Conservation (phyloP, 2,329 filamentous ascomycete genomes). For the Drechslerella coelobrocha region DNA sequence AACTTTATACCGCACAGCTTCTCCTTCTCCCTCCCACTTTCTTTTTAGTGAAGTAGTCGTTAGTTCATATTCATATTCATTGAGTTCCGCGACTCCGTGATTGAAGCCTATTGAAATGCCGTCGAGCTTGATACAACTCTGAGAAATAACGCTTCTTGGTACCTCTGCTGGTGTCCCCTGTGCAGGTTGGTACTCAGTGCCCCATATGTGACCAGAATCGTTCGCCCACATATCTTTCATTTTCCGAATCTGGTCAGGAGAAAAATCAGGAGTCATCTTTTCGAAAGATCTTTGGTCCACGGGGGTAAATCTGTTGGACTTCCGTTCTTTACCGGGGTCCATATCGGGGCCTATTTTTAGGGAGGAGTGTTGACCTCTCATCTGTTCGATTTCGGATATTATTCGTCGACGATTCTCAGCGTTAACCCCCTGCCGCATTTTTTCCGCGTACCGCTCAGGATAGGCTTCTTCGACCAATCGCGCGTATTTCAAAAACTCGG, state of each 20-base stretch:
- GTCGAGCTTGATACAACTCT: background rate
- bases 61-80: background rate
- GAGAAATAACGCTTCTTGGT: background rate
- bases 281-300: background rate
- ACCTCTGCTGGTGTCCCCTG: background rate
- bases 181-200: background rate
- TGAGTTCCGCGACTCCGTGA: background rate
- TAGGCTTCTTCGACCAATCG: background rate
- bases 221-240: conserved; percentile 6
- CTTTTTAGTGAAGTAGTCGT: background rate
- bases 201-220: background rate
- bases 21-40: background rate
- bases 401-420: background rate
- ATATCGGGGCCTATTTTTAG: background rate
- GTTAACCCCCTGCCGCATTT: background rate
- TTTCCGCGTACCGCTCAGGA: background rate
- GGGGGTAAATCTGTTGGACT: background rate
- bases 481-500: background rate
- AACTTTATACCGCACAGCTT: too few species aligned
- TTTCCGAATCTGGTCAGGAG: background rate
- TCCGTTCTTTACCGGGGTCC: background rate
- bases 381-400: background rate
- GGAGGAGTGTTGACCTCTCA: background rate
- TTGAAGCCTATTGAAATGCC: background rate
- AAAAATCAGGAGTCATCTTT: conserved; percentile 17